These are phyloP conservation scores for Neonectria neomacrospora DNA, from an alignment of 2,329 filamentous ascomycete genomes.

Conservation along the genomic window DNA sequence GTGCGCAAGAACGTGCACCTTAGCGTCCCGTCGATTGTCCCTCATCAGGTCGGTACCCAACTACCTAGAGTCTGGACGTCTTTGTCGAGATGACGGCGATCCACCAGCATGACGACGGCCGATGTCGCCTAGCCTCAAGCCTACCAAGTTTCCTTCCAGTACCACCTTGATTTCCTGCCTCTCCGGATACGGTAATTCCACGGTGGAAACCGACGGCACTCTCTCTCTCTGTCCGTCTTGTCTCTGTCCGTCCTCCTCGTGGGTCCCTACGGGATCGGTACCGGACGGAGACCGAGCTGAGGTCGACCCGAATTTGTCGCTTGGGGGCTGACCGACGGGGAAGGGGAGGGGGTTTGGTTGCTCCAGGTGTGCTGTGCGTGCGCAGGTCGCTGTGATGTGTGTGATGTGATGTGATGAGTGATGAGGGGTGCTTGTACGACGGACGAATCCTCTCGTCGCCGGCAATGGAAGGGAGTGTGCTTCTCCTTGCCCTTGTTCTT, in stretches of 20 bases:
- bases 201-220: neutral
- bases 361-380: neutral
- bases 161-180: neutral
- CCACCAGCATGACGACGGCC: neutral
- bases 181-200: neutral
- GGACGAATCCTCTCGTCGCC: constrained; percentile 27
- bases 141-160: neutral
- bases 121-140: neutral
- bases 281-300: constrained; percentile 32
- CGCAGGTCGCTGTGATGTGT: constrained; percentile 16
- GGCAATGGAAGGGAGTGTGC: constrained; percentile 1
- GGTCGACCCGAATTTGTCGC: neutral
- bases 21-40: neutral
- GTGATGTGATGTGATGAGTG: constrained; percentile 29
- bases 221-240: neutral
- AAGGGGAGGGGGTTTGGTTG: no score
- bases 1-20: neutral
- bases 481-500: constrained; percentile 10
- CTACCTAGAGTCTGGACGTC: neutral
- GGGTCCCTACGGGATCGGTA: constrained; percentile 24
- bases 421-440: constrained; percentile 36
- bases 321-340: neutral
- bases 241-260: neutral
- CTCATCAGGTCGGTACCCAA: neutral
- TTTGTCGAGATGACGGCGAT: neutral